Conservation (phyloP, 129 eudicot genomes). For the Flaveria bidentis region DNA sequence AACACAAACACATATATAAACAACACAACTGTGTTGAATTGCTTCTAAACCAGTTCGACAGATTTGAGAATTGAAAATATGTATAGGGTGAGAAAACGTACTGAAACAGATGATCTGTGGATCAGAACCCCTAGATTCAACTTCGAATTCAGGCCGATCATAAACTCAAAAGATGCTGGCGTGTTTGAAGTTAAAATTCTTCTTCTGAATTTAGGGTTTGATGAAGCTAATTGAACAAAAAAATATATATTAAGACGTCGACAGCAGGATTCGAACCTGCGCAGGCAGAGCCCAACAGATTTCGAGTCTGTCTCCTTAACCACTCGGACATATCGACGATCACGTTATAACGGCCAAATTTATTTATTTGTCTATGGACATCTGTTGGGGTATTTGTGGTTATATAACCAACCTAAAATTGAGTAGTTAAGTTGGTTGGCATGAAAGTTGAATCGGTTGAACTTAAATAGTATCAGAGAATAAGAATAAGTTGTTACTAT, state of each 20-base stretch:
- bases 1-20: not conserved
- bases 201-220: not conserved
- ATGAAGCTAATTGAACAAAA: not conserved
- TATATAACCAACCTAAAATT: too few species aligned
- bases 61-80: too few species aligned
- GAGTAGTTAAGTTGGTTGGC: too few species aligned
- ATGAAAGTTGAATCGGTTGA: not conserved
- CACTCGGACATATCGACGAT: slow-evolving; percentile 91
- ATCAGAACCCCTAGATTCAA: not conserved
- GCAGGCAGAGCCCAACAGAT: slow-evolving; percentile 97
- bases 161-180: not conserved
- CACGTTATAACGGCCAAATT: too few species aligned
- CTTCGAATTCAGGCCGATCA: not conserved
- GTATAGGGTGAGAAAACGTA: slow-evolving; percentile 17
- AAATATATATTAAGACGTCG: slow-evolving; percentile 41
- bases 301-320: slow-evolving; percentile 99
- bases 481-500: too few species aligned
- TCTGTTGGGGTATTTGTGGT: too few species aligned
- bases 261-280: slow-evolving; percentile 99
- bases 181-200: not conserved
- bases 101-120: not conserved
- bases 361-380: too few species aligned
- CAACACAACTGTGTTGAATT: not conserved
- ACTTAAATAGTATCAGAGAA: too few species aligned
- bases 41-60: too few species aligned